These are phyloP conservation scores for Quercus dentata DNA, from an alignment of 306 rosid genomes.

Conservation along the genomic window DNA sequence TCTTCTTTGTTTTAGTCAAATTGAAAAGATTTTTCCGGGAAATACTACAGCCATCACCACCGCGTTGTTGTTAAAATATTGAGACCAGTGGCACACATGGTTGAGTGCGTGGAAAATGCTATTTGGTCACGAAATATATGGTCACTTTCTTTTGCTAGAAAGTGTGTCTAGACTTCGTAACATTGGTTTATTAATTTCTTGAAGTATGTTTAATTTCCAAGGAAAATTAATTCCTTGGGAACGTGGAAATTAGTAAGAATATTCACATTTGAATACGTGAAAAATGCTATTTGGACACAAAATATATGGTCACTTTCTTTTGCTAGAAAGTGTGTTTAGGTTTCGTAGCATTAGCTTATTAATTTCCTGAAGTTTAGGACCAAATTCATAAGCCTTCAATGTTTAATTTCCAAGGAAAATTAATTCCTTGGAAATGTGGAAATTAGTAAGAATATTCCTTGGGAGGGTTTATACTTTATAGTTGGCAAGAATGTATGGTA, in stretches of 20 bases:
- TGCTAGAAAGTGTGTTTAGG: background rate
- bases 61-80: conserved; percentile 23
- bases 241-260: no score
- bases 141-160: background rate
- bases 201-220: background rate
- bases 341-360: no score
- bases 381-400: background rate
- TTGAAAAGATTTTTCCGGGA: conserved; percentile 27
- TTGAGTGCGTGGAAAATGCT: conserved; percentile 16
- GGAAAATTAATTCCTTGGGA: background rate
- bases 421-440: no score
- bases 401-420: background rate
- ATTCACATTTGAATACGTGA: background rate
- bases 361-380: no score
- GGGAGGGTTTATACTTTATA: no score
- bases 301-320: conserved; percentile 9
- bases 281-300: background rate
- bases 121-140: background rate
- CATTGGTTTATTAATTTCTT: no score
- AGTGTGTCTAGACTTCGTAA: no score
- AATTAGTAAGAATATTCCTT: no score
- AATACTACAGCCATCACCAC: conserved; percentile 10
- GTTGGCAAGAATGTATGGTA: no score
- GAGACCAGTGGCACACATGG: conserved; percentile 33
- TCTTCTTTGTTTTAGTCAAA: conserved; percentile 32